phyloP scores from a whole-genome alignment of 202 grass and related monocot genomes.

The Dendrocalamus latiflorus region DNA sequence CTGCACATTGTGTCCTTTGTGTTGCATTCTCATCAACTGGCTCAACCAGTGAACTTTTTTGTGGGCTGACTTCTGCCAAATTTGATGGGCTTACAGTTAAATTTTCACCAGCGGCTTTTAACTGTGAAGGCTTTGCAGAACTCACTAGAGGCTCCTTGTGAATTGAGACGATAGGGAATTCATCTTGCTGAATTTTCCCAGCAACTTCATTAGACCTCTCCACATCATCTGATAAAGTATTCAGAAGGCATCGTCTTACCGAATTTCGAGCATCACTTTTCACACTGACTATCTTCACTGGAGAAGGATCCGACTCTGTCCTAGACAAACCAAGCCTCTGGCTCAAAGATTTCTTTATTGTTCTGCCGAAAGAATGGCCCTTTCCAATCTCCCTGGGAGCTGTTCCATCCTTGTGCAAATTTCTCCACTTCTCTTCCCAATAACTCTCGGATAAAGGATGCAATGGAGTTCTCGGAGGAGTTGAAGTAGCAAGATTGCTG shows the following conservation, averaged over 20 bases:
- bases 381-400: slow-evolving; percentile 37
- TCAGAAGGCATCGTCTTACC: slow-evolving; percentile 57
- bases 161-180: slow-evolving; percentile 24
- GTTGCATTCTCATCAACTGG: not conserved
- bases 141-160: slow-evolving; percentile 12
- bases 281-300: slow-evolving; percentile 23
- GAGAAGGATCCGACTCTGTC: slow-evolving; percentile 65
- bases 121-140: slow-evolving; percentile 19
- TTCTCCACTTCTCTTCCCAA: slow-evolving; percentile 97
- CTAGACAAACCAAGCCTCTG: slow-evolving; percentile 58
- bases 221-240: slow-evolving; percentile 35
- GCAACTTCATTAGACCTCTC: slow-evolving; percentile 22
- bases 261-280: slow-evolving; percentile 28
- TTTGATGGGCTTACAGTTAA: slow-evolving; percentile 12
- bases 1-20: slow-evolving; percentile 3
- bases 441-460: slow-evolving; percentile 68
- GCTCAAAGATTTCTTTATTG: slow-evolving; percentile 50
- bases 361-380: slow-evolving; percentile 18
- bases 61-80: not conserved
- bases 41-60: slow-evolving; percentile 3
- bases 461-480: slow-evolving; percentile 52
- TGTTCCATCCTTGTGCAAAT: slow-evolving; percentile 59
- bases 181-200: slow-evolving; percentile 37
- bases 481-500: slow-evolving; percentile 44
- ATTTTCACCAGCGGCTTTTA: slow-evolving; percentile 19